phyloP scores from a whole-genome alignment of 176 grass and related monocot genomes.

The Leersia perrieri region DNA sequence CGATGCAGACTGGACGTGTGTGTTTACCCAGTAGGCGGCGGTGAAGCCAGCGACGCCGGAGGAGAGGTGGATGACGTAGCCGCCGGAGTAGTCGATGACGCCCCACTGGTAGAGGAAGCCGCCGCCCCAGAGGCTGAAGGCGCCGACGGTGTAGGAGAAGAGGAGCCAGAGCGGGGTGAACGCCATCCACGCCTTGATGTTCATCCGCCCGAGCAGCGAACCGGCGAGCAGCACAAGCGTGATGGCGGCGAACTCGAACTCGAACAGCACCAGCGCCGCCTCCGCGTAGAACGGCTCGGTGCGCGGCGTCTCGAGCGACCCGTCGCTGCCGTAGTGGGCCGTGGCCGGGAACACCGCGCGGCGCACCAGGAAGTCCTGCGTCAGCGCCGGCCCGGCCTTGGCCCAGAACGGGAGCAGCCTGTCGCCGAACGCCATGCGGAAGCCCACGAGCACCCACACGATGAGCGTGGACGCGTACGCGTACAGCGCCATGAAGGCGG shows the following conservation, averaged over 20 bases:
- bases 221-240: constrained; percentile 78
- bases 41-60: not conserved
- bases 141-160: constrained; percentile 70
- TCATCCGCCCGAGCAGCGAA: constrained; percentile 73
- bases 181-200: constrained; percentile 83
- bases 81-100: not conserved
- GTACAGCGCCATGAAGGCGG: constrained; percentile 85
- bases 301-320: constrained; percentile 37
- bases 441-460: constrained; percentile 72
- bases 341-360: constrained; percentile 52
- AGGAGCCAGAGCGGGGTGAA: constrained; percentile 72
- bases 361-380: constrained; percentile 41
- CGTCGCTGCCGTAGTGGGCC: constrained; percentile 37
- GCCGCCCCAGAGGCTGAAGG: constrained; percentile 80
- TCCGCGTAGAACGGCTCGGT: constrained; percentile 61
- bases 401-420: constrained; percentile 74
- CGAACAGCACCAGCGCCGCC: constrained; percentile 67
- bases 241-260: constrained; percentile 69
- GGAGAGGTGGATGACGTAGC: not conserved
- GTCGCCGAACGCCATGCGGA: constrained; percentile 77
- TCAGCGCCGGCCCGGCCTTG: constrained; percentile 49
- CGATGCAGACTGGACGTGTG: not conserved
- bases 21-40: not conserved
- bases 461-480: constrained; percentile 74
- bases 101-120: constrained; percentile 62